Evolutionary conservation across 1,284 basidiomycete species (phyloP), one percentile per base, ranked within the genome.

Genomic region (Anthracocystis walkeri): DNA sequence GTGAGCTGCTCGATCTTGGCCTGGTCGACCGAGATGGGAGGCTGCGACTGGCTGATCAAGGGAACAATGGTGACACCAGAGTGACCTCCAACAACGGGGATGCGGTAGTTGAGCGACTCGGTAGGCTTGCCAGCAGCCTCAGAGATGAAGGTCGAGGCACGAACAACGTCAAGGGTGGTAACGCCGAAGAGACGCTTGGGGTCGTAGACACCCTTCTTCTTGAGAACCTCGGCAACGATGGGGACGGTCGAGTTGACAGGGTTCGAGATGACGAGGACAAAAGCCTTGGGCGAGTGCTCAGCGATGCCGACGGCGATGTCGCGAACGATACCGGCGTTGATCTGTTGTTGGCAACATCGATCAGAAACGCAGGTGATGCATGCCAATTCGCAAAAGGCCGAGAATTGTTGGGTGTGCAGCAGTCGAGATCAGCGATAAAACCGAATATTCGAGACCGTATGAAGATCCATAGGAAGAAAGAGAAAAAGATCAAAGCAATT

Each of bases 81-180:
- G 91, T 99, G 96, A 50, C 97, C 96, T 84, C 97, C 96, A 65
- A 98, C 88, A 78, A 98, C 95, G 68, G 95, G 92, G 74, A 98
- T 90, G 53, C 88, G 87, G 78, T 73, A 84, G 65, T 75, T 76
- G 62, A 71, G 74, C 41, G 88, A 90, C 38, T 89, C 86, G 66
- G 91, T 90, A 59, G 90, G 86, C 77, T 90, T 88, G 77, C 91
- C 90, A 62, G 90, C 87, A 76, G 92, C 89, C 86, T 95, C 93
- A 31, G 94, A 89, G 57, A 97, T 91, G 87, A 99, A 99, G 62
- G 94, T 95, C 18, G 94, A 95, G 31, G 97, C 91, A 82, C 97
- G 95, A 81, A 98, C 94, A 74, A 98, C 95, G 86, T 99, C 96
- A 73, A 99, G 90, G 40, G 97, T 98, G 67, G 97, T 98, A 56